Evolutionary conservation across 1,284 basidiomycete species (phyloP).

Genomic region (Pterula multifida): DNA sequence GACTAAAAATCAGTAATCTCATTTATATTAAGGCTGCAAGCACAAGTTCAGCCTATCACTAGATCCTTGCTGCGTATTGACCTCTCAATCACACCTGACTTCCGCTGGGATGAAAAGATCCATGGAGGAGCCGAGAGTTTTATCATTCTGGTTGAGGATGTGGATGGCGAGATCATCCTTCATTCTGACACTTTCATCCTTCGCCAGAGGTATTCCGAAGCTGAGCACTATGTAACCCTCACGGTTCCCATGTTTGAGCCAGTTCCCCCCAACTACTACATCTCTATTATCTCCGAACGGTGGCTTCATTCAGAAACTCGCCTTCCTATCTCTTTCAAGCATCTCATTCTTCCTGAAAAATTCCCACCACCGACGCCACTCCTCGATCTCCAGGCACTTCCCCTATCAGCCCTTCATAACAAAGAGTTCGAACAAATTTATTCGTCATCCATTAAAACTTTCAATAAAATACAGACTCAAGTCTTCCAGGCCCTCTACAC

Average conservation of each 20-base stretch:
- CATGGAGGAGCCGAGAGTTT: conserved; percentile 86
- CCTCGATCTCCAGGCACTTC: conserved; percentile 87
- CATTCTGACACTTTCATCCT: conserved; percentile 93
- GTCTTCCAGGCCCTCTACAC: conserved; percentile 97
- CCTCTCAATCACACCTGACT: conserved; percentile 88
- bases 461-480: conserved; percentile 99
- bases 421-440: conserved; percentile 85
- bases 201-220: conserved; percentile 82
- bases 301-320: conserved; percentile 96
- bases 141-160: conserved; percentile 91
- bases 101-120: conserved; percentile 93
- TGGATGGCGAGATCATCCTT: conserved; percentile 91
- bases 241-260: conserved; percentile 97
- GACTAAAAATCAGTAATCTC: no score
- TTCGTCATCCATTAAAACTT: conserved; percentile 61
- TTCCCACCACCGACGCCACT: conserved; percentile 91
- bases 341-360: conserved; percentile 93
- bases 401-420: conserved; percentile 86
- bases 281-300: conserved; percentile 87
- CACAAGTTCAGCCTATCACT: conserved; percentile 90
- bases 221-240: conserved; percentile 89
- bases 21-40: conserved; percentile 51
- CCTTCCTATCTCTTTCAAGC: conserved; percentile 94
- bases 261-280: conserved; percentile 95
- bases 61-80: conserved; percentile 82